These are phyloP conservation scores for Massariosphaeria phaeospora DNA, from an alignment of 495 filamentous ascomycete genomes.

Conservation along the genomic window DNA sequence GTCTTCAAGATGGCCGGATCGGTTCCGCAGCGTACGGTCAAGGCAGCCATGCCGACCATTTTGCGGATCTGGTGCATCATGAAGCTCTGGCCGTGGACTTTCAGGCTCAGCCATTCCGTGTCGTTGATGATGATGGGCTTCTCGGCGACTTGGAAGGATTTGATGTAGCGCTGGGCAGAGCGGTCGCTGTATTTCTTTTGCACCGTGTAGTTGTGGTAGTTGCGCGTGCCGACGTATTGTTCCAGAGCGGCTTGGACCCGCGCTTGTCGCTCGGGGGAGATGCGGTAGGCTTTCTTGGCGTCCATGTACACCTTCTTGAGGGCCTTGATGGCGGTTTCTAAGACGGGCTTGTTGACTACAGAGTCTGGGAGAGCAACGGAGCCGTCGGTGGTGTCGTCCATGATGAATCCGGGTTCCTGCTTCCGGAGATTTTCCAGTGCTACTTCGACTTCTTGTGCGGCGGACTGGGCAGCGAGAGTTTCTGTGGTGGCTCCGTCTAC, in stretches of 20 bases:
- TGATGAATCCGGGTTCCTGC: not conserved
- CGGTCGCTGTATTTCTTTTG: conserved; percentile 74
- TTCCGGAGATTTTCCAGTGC: conserved; percentile 7
- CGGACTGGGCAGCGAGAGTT: not conserved
- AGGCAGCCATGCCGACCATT: conserved; percentile 90
- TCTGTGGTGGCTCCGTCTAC: not conserved
- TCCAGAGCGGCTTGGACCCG: conserved; percentile 67
- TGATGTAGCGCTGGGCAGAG: conserved; percentile 81
- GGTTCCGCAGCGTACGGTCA: conserved; percentile 75
- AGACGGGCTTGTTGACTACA: conserved; percentile 33
- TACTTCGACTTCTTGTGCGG: conserved; percentile 8
- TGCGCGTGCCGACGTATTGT: conserved; percentile 72
- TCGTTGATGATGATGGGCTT: conserved; percentile 49
- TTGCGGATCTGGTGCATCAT: conserved; percentile 99
- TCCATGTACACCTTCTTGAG: conserved; percentile 72
- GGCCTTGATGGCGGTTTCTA: conserved; percentile 62
- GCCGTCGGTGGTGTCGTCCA: conserved; percentile 12
- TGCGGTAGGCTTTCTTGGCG: conserved; percentile 77
- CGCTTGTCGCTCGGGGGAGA: conserved; percentile 61
- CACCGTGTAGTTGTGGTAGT: conserved; percentile 95
- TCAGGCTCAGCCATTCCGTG: conserved; percentile 91
- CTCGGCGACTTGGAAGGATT: conserved; percentile 68
- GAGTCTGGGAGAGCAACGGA: conserved; percentile 14
- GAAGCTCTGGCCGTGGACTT: conserved; percentile 95
- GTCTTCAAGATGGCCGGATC: conserved; percentile 58